Evolutionary conservation across 2,329 filamentous ascomycete genomes (phyloP).

Genomic region (Gnomoniopsis sp.): DNA sequence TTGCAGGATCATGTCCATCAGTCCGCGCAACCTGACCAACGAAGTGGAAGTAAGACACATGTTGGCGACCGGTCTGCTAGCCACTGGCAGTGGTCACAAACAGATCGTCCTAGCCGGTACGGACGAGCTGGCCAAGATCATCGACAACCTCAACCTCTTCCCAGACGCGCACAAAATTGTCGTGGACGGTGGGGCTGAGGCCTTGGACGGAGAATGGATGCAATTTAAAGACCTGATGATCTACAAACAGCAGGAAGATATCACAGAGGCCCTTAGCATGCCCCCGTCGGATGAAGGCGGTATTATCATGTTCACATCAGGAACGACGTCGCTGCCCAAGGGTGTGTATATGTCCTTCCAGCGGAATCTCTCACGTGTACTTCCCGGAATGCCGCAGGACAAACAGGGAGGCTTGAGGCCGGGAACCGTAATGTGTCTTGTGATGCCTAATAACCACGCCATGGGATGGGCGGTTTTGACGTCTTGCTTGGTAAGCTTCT

Average conservation of each 20-base stretch:
- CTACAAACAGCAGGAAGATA: background rate
- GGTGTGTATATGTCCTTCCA: background rate
- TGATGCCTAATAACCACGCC: constrained; percentile 10
- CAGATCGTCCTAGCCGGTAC: background rate
- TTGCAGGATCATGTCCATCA: constrained; percentile 2
- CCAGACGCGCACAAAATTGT: background rate
- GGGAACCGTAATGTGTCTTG: background rate
- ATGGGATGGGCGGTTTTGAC: constrained; percentile 3
- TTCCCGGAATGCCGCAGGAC: background rate
- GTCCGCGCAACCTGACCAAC: constrained; percentile 6
- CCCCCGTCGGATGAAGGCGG: background rate
- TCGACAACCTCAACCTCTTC: background rate
- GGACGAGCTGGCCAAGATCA: constrained; percentile 5
- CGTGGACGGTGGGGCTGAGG: background rate
- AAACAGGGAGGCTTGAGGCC: background rate
- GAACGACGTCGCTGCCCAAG: constrained; percentile 9
- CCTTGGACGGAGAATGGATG: background rate
- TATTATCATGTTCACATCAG: constrained; percentile 3
- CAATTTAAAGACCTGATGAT: background rate
- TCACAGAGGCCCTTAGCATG: background rate
- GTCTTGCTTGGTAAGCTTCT: no score
- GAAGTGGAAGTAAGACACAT: constrained; percentile 10
- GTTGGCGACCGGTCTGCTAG: constrained; percentile 1
- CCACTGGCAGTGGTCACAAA: background rate
- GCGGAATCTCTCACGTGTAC: background rate